Conservation (phyloP, 2,329 filamentous ascomycete species). For the Aspergillus persii region DNA sequence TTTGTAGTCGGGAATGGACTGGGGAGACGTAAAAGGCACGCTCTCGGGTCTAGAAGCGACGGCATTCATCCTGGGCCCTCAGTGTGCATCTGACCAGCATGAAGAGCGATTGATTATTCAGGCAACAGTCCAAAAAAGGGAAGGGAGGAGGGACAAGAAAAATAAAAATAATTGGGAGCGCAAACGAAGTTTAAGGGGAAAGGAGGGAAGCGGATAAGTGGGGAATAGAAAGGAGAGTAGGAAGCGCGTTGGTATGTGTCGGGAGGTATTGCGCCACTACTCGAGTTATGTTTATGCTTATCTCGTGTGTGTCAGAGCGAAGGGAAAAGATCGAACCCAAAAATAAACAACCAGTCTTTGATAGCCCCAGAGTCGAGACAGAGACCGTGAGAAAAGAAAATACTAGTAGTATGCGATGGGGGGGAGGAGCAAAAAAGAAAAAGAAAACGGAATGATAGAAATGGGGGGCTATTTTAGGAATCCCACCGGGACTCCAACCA, state of each 20-base stretch:
- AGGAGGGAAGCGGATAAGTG: slow-evolving; percentile 12
- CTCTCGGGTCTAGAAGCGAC: slow-evolving; percentile 39
- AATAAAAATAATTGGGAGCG: slow-evolving; percentile 6
- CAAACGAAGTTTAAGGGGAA: slow-evolving; percentile 7
- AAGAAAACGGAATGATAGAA: slow-evolving; percentile 11
- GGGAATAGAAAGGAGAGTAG: slow-evolving; percentile 6
- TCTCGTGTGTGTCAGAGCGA: background rate
- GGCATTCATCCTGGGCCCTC: slow-evolving; percentile 36
- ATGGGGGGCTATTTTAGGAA: slow-evolving; percentile 19
- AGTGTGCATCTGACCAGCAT: slow-evolving; percentile 15
- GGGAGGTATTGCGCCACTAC: background rate
- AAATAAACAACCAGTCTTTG: background rate
- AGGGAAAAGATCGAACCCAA: background rate
- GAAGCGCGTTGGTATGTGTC: slow-evolving; percentile 1
- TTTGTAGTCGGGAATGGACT: slow-evolving; percentile 27
- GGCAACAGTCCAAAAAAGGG: background rate
- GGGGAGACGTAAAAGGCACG: slow-evolving; percentile 30
- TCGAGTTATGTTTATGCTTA: background rate
- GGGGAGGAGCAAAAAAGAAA: slow-evolving; percentile 4
- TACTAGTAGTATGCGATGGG: slow-evolving; percentile 1
- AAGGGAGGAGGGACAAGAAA: background rate
- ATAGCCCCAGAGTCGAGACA: background rate
- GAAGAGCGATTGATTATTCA: slow-evolving; percentile 7
- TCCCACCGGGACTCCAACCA: slow-evolving; percentile 8
- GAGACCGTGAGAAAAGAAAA: background rate